phyloP scores from a whole-genome alignment of 2,329 filamentous ascomycete genomes.

The Paramyrothecium roridum region DNA sequence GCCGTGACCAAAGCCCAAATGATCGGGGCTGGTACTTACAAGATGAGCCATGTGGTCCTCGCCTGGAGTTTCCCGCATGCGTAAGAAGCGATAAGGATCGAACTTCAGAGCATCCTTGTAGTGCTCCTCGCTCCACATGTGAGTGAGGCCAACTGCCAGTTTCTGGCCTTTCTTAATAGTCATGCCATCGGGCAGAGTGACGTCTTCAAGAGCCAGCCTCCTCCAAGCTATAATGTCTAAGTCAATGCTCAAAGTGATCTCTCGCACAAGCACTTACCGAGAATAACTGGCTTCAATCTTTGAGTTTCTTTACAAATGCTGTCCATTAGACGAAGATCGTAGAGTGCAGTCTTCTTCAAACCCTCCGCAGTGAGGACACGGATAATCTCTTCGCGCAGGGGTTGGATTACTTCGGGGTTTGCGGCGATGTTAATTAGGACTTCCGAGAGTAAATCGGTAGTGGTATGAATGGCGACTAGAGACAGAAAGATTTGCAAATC shows the following conservation, averaged over 20 bases:
- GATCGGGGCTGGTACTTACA: slow-evolving; percentile 26
- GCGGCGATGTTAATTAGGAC: slow-evolving; percentile 31
- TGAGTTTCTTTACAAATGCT: slow-evolving; percentile 6
- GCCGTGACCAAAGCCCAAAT: slow-evolving; percentile 36
- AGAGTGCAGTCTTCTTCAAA: slow-evolving; percentile 39
- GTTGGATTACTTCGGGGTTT: slow-evolving; percentile 29
- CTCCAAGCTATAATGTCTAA: background rate
- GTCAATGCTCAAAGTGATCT: background rate
- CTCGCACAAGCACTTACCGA: too few species aligned
- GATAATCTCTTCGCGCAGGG: slow-evolving; percentile 37
- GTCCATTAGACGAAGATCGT: slow-evolving; percentile 5
- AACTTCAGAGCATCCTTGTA: slow-evolving; percentile 19
- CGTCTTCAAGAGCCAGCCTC: slow-evolving; percentile 4
- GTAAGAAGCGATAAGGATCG: slow-evolving; percentile 23
- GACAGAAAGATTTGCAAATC: slow-evolving; percentile 19
- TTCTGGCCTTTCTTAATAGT: slow-evolving; percentile 14
- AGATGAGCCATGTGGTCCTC: slow-evolving; percentile 23
- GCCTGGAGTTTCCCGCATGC: slow-evolving; percentile 18
- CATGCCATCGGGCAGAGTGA: slow-evolving; percentile 11
- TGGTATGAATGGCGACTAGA: slow-evolving; percentile 53
- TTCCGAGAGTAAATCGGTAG: slow-evolving; percentile 24
- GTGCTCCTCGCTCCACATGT: slow-evolving; percentile 15
- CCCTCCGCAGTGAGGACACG: slow-evolving; percentile 4
- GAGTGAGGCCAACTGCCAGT: slow-evolving; percentile 11
- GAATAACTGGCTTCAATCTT: background rate